Evolutionary conservation across 257 asterid genomes (phyloP).

Genomic region (Capsicum rhomboideum): DNA sequence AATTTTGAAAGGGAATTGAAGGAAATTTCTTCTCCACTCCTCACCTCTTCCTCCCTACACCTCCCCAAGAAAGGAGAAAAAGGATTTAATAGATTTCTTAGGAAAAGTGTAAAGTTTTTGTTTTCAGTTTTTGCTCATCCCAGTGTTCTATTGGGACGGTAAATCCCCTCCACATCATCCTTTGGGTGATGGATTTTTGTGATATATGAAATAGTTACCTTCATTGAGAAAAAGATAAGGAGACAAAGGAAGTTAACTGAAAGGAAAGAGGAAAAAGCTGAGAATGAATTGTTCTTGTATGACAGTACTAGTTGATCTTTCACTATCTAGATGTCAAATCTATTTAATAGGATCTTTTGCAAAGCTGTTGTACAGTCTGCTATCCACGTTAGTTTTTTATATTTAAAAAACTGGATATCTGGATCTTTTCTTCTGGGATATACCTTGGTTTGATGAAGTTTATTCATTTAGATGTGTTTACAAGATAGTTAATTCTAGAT

Average conservation of each 20-base stretch:
- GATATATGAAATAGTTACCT: not conserved
- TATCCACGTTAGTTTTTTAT: not conserved
- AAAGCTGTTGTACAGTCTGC: not conserved
- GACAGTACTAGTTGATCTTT: not conserved
- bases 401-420: not conserved
- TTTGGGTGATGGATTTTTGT: not conserved
- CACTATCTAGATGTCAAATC: not conserved
- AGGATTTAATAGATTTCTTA: not conserved
- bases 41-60: not conserved
- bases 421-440: not conserved
- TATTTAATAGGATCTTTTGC: not conserved
- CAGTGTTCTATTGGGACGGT: not conserved
- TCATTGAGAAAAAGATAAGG: not conserved
- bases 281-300: not conserved
- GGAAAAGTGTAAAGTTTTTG: not conserved
- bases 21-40: not conserved
- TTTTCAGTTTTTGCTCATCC: not conserved
- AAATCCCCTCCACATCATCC: not conserved
- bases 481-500: not conserved
- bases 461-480: not conserved
- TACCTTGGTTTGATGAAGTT: not conserved
- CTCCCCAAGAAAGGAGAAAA: not conserved
- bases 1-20: not conserved
- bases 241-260: not conserved
- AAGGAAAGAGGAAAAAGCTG: not conserved